These are phyloP conservation scores for Trichoderma arundinaceum DNA, from an alignment of 2,329 filamentous ascomycete species.

Conservation along the genomic window DNA sequence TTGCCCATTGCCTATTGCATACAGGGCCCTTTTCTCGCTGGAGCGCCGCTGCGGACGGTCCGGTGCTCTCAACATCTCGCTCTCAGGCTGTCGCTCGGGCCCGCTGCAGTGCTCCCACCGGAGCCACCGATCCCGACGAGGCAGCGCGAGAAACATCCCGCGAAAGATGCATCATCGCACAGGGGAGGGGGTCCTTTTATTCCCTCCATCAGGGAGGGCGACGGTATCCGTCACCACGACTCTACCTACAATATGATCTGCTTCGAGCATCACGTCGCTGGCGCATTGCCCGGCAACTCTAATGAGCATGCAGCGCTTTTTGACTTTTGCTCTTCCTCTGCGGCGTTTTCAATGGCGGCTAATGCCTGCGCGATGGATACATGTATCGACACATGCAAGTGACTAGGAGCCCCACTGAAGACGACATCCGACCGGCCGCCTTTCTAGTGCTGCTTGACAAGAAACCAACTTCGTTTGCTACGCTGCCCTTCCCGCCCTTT, in stretches of 20 bases:
- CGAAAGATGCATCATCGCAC: neutral
- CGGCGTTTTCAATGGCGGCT: slow-evolving; percentile 10
- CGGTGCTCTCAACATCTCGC: neutral
- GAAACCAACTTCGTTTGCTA: slow-evolving; percentile 21
- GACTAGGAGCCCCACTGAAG: slow-evolving; percentile 37
- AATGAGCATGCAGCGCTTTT: neutral
- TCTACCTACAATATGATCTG: too few relatives aligned
- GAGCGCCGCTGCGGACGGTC: slow-evolving; percentile 6
- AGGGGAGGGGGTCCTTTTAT: slow-evolving; percentile 1
- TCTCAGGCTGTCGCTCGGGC: slow-evolving; percentile 5
- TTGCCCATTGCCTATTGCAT: too few relatives aligned
- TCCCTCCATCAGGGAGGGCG: neutral
- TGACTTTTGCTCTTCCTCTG: neutral
- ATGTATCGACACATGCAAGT: neutral
- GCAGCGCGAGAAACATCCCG: neutral
- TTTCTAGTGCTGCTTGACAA: slow-evolving; percentile 29
- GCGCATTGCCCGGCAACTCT: neutral
- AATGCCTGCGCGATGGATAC: neutral
- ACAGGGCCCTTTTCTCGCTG: neutral
- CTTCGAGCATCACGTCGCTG: too few relatives aligned
- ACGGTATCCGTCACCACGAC: too few relatives aligned
- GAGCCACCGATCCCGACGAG: slow-evolving; percentile 3
- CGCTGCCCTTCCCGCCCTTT: neutral
- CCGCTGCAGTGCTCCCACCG: slow-evolving; percentile 29
- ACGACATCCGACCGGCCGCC: slow-evolving; percentile 44